These are phyloP conservation scores for Talaromyces adpressus DNA, from an alignment of 495 filamentous ascomycete species.

Conservation along the genomic window DNA sequence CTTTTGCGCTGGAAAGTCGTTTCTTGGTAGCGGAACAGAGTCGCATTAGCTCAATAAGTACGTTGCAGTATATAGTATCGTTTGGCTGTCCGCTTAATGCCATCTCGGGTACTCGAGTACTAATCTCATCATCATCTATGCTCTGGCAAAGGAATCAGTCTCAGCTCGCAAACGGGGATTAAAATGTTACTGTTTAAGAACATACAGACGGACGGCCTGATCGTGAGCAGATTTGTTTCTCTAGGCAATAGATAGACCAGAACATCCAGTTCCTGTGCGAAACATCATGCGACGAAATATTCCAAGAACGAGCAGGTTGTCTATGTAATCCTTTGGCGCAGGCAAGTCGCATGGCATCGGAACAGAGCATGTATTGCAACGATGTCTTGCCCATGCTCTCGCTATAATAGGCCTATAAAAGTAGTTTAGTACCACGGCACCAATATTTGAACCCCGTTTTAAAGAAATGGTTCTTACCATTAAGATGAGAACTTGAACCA, in stretches of 20 bases:
- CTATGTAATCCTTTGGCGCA: slow-evolving; percentile 1
- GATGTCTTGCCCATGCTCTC: slow-evolving; percentile 3
- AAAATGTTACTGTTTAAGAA: not conserved
- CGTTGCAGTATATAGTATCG: not conserved
- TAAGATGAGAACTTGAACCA: too few species aligned
- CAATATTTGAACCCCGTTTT: too few species aligned
- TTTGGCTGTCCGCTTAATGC: slow-evolving; percentile 4
- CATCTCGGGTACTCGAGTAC: not conserved
- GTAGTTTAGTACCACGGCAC: too few species aligned
- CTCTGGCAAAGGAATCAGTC: not conserved
- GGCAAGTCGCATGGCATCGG: slow-evolving; percentile 1
- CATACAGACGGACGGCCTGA: slow-evolving; percentile 1
- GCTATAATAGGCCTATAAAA: not conserved
- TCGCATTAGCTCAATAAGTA: not conserved
- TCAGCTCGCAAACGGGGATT: not conserved
- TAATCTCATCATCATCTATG: slow-evolving; percentile 6
- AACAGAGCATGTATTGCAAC: slow-evolving; percentile 2
- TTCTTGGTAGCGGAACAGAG: not conserved
- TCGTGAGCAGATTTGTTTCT: slow-evolving; percentile 4
- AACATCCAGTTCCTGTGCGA: slow-evolving; percentile 1
- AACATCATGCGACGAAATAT: not conserved
- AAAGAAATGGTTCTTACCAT: too few species aligned
- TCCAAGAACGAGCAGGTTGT: slow-evolving; percentile 4
- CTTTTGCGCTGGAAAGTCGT: too few species aligned
- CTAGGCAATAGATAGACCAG: slow-evolving; percentile 3